A percentile compares a stretch with the other conserved stretches of the same genome.
These are phyloP conservation scores for Xylogone sp. DNA, from an alignment of 2,329 filamentous ascomycete species.

Conservation along the genomic window DNA sequence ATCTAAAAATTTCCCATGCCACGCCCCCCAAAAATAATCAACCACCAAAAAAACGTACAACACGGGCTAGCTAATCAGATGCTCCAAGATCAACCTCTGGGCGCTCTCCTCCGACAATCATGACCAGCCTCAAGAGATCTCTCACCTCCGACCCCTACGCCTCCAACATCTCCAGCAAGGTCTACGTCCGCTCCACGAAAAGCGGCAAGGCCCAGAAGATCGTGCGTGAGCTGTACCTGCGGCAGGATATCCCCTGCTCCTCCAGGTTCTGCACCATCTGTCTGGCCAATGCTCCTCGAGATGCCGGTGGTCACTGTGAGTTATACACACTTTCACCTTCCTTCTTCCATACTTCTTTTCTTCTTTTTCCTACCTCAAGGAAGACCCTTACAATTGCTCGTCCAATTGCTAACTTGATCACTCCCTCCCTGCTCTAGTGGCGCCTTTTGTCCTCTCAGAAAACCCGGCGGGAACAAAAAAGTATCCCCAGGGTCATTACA, in stretches of 20 bases:
- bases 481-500: constrained; percentile 86
- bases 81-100: neutral
- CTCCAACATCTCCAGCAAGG: constrained; percentile 86
- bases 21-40: too few relatives aligned
- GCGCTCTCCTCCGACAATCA: constrained; percentile 29
- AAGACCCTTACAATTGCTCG: too few relatives aligned
- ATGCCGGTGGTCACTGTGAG: constrained; percentile 74
- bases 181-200: constrained; percentile 91
- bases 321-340: constrained; percentile 10
- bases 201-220: constrained; percentile 99
- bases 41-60: too few relatives aligned
- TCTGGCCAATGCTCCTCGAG: constrained; percentile 67
- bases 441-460: constrained; percentile 84
- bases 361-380: too few relatives aligned
- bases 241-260: constrained; percentile 96
- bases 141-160: constrained; percentile 49
- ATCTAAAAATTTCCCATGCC: too few relatives aligned
- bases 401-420: neutral
- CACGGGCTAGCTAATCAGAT: too few relatives aligned
- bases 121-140: constrained; percentile 64
- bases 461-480: constrained; percentile 78
- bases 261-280: constrained; percentile 82
- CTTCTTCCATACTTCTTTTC: too few relatives aligned
- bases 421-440: constrained; percentile 49
- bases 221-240: constrained; percentile 90